A percentile compares a stretch with the other conserved stretches of the same genome.
These are phyloP conservation scores for Chalciporus piperatus DNA, from an alignment of 768 basidiomycete genomes.

Conservation along the genomic window DNA sequence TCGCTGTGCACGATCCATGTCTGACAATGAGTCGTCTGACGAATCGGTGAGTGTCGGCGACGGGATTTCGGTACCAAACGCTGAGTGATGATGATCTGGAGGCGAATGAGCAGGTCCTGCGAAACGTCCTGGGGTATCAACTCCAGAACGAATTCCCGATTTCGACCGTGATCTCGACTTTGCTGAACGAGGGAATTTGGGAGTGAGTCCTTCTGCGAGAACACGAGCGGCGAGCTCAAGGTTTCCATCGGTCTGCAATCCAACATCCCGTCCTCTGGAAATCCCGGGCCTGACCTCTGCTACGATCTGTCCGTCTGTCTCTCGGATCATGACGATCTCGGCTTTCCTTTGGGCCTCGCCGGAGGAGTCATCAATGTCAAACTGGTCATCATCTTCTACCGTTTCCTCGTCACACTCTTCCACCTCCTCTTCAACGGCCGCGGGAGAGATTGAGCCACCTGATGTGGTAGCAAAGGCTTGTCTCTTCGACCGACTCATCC, in stretches of 20 bases:
- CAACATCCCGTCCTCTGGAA: constrained; percentile 30
- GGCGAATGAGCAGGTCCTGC: constrained; percentile 51
- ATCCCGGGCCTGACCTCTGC: constrained; percentile 15
- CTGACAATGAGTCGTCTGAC: constrained; percentile 34
- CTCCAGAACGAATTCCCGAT: constrained; percentile 50
- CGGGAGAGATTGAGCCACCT: constrained; percentile 15
- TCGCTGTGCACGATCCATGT: constrained; percentile 38
- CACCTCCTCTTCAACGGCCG: constrained; percentile 40
- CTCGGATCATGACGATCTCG: not conserved
- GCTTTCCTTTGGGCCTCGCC: constrained; percentile 41
- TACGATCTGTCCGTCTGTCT: constrained; percentile 15
- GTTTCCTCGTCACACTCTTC: constrained; percentile 40
- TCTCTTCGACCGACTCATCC: constrained; percentile 32
- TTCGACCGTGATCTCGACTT: constrained; percentile 34
- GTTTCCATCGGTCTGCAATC: constrained; percentile 27
- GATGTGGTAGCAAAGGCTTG: constrained; percentile 2
- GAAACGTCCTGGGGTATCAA: constrained; percentile 63
- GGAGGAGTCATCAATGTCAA: constrained; percentile 92
- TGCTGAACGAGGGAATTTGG: constrained; percentile 24
- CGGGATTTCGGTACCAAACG: constrained; percentile 31
- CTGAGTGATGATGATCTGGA: constrained; percentile 22
- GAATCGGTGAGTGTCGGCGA: constrained; percentile 41
- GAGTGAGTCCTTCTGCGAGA: constrained; percentile 30
- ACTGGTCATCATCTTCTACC: constrained; percentile 69
- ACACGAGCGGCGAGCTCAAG: constrained; percentile 32